Evolutionary conservation across 2,329 filamentous ascomycete species (phyloP), one percentile per base, ranked within the genome.

Genomic region (Trichoderma koningii): DNA sequence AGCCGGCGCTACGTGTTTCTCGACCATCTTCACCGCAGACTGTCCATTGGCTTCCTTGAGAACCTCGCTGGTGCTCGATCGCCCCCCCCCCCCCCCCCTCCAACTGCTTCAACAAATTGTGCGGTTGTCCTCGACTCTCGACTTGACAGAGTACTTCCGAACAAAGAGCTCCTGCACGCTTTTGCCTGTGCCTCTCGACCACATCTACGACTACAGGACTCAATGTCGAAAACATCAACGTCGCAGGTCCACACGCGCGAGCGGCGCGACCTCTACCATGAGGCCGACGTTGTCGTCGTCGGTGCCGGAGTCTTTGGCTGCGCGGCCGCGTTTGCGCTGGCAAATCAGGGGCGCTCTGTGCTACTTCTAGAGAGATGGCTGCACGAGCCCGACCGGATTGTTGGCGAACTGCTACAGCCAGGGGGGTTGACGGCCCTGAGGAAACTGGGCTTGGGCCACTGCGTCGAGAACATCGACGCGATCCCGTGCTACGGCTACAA

Each of bases 331-430:
- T 90, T 89, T 68, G 87, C 94, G 23, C 84, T 98, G 52, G 93
- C 91, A 66, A 89, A 90, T 71, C 95, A 98, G 79, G 93, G 93
- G 62, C 88, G 95, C 68, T 96, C 91, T 75, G 93, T 99, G 28
- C 84, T 98, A 28, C 81, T 99, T 59, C 86, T 99, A 57, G 95
- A 99, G 80, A 86, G 87, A 72, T 96, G 88, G 79, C 82, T 98
- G 78, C 92, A 92, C 78, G 90, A 98, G 80, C 95, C 95, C 21
- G 90, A 98, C 79, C 88, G 95, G 69, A 99, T 99, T 70, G 93
- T 99, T 55, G 95, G 95, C 71, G 95, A 99, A 80, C 80, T 99
- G 69, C 81, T 99, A 71, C 95, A 99, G 78, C 95, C 95, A 0
- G 95, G 95, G 57, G 95, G 95, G 56, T 88, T 97, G 41, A 82